Conservation (phyloP, 805 yeast species). For the Priceomyces medius region DNA sequence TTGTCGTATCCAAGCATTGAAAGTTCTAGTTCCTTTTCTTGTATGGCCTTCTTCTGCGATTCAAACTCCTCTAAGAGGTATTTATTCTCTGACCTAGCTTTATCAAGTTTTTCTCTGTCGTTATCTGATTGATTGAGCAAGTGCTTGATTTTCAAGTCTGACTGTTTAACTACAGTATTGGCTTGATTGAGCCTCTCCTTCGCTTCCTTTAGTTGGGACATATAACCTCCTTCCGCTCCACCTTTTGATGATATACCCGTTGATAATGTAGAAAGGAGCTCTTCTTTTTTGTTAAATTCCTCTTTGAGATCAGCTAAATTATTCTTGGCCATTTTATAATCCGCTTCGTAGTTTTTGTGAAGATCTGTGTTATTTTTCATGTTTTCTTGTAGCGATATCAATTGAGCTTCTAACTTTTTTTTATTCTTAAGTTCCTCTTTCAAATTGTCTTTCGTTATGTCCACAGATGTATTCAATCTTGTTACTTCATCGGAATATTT, state of each 20-base stretch:
- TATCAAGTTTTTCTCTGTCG: constrained; percentile 41
- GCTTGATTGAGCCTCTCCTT: constrained; percentile 55
- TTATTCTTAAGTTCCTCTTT: constrained; percentile 50
- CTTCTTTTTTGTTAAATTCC: constrained; percentile 62
- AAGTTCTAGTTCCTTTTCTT: constrained; percentile 42
- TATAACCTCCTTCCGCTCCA: constrained; percentile 70
- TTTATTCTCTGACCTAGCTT: constrained; percentile 53
- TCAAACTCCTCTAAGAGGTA: constrained; percentile 43
- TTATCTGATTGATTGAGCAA: constrained; percentile 51
- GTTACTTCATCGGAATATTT: constrained; percentile 62
- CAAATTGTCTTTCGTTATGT: constrained; percentile 55
- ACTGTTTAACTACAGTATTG: constrained; percentile 56
- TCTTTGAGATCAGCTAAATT: constrained; percentile 47
- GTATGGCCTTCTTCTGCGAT: constrained; percentile 37
- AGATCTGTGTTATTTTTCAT: constrained; percentile 34
- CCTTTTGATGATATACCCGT: constrained; percentile 91
- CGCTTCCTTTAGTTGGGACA: constrained; percentile 64
- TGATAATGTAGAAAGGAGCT: constrained; percentile 73
- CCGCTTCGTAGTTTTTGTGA: constrained; percentile 43
- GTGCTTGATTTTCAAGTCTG: constrained; percentile 57
- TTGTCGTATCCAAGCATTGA: constrained; percentile 58
- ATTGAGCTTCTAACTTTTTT: constrained; percentile 28
- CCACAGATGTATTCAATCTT: constrained; percentile 62
- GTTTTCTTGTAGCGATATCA: constrained; percentile 30
- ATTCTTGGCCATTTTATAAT: constrained; percentile 44